phyloP scores from a whole-genome alignment of 495 filamentous ascomycete species.

The Evernia prunastri region DNA sequence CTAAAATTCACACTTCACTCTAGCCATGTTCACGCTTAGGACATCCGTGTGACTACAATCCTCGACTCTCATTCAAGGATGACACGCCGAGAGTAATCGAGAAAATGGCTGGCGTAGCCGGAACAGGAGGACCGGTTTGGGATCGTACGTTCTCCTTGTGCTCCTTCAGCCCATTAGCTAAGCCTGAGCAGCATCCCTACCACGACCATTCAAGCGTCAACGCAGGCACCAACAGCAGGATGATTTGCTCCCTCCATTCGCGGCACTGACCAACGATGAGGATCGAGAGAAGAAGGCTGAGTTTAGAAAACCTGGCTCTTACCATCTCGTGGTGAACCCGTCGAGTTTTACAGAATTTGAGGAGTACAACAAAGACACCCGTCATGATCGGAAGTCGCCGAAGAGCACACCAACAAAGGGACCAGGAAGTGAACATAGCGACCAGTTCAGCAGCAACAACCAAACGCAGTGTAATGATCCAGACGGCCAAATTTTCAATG shows the following conservation, averaged over 20 bases:
- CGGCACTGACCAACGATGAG: constrained; percentile 51
- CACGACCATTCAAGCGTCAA: constrained; percentile 23
- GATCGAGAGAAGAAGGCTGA: constrained; percentile 55
- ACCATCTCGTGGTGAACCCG: constrained; percentile 50
- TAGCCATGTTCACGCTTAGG: constrained; percentile 52
- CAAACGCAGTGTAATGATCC: constrained; percentile 1
- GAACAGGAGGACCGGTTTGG: constrained; percentile 14
- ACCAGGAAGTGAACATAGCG: neutral
- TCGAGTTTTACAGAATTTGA: constrained; percentile 49
- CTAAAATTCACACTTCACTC: neutral
- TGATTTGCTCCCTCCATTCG: constrained; percentile 47
- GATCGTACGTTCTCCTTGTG: constrained; percentile 11
- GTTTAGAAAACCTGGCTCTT: constrained; percentile 47
- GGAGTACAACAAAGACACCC: constrained; percentile 45
- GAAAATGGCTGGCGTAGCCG: constrained; percentile 36
- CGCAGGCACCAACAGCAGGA: constrained; percentile 30
- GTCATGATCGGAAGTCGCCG: constrained; percentile 25
- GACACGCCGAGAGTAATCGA: constrained; percentile 50
- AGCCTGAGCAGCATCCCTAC: constrained; percentile 17
- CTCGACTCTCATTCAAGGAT: constrained; percentile 49
- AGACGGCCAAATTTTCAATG: neutral
- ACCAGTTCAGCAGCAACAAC: constrained; percentile 1
- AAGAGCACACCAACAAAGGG: neutral
- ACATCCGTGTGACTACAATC: constrained; percentile 52
- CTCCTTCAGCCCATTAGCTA: neutral